Base-by-base conservation (phyloP, 108 stramenopile species). In the Skeletonema potamos region DNA sequence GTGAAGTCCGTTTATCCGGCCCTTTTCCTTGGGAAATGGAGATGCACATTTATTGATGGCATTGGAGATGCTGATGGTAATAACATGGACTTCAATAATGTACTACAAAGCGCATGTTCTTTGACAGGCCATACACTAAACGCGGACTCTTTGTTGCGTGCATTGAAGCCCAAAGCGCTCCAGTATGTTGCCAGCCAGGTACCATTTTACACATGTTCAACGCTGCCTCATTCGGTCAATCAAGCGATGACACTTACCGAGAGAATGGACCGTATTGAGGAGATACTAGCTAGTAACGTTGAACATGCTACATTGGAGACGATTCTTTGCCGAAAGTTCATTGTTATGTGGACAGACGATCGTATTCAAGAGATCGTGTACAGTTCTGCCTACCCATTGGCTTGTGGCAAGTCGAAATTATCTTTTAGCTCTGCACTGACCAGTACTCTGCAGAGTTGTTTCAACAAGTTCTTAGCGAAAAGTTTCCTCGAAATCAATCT, bases 171-270 rank as follows among this genome's bases (percentile, higher is more conserved):
- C 3, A 72, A 72, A 36, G 72, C 65, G 3, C 27, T 72, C 18
- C 65, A 72, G 27, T 72, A 67, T 66, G 64, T 56, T 11, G 22
- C 65, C 48, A 72, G 72, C 28, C 72, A 72, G 54, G 27, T 44
- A 7, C 24, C 17, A 30, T 72, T 72, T 43, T 72, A 72, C 27
- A 12, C 64, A 54, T 66, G 65, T 57, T 72, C 72, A 54, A 20
- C 12, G 13, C 54, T 39, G 17, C 54, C 32, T 20, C 18, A 55
- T 7, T 69, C 72, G 3, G 28, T 72, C 6, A 72, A 72, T 22
- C 65, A 36, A 28, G 27, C 18, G 1, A 72, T 66, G 72, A 17
- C 36, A 6, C 65, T 72, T n/a, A 55, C 39, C 11, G 56, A 51
- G 15, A 65, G 72, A 27, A 56, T 66, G 41, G 65, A 18, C 10